Conservation (phyloP, 352 stramenopile species). For the Phytophthora constricta region DNA sequence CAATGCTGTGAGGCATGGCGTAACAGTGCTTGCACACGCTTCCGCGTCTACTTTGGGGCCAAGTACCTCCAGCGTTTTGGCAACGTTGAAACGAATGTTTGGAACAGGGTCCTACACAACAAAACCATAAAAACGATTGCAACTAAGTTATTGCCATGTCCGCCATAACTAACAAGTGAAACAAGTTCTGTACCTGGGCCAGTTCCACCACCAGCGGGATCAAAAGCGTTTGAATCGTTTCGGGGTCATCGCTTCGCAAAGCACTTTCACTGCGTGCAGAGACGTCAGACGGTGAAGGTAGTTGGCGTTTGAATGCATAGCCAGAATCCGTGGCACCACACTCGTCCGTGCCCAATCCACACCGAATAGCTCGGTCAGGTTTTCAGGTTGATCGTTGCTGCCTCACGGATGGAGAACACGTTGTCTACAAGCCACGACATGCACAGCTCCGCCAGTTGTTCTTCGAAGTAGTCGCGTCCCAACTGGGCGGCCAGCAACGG, state of each 20-base stretch:
- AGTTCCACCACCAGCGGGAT: slow-evolving; percentile 94
- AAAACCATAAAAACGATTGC: slow-evolving; percentile 10
- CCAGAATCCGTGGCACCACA: slow-evolving; percentile 94
- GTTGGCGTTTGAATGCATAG: slow-evolving; percentile 93
- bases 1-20: slow-evolving; percentile 87
- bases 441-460: slow-evolving; percentile 94
- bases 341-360: slow-evolving; percentile 94
- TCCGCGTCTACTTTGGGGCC: slow-evolving; percentile 69
- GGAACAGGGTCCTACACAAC: slow-evolving; percentile 89
- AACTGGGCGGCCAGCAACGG: slow-evolving; percentile 96
- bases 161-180: background rate
- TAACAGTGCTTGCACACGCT: slow-evolving; percentile 75
- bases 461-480: slow-evolving; percentile 96
- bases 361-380: slow-evolving; percentile 95
- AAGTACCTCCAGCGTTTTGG: slow-evolving; percentile 94
- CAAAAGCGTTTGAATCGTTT: slow-evolving; percentile 86
- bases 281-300: slow-evolving; percentile 96
- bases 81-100: slow-evolving; percentile 99
- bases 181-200: slow-evolving; percentile 66
- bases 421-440: slow-evolving; percentile 97
- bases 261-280: slow-evolving; percentile 87
- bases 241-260: slow-evolving; percentile 79
- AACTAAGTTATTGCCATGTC: background rate
- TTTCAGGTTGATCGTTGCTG: slow-evolving; percentile 96
- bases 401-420: slow-evolving; percentile 97